Evolutionary conservation across 805 yeast genomes (phyloP), one percentile per base, ranked within the genome.

Genomic region (Peterozyma toletana): DNA sequence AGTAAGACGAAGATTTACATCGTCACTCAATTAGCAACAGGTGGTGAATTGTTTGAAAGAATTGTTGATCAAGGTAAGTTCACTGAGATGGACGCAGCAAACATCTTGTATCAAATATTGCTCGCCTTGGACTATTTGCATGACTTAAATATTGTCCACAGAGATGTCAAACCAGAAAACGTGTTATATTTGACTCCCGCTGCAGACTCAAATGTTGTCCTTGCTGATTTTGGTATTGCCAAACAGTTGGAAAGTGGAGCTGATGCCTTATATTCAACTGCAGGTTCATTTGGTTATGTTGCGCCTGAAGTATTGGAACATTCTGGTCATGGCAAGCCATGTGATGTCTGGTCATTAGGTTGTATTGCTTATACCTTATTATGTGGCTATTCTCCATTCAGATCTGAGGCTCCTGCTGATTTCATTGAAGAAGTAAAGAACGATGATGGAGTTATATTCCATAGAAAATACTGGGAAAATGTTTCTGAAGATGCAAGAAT

Each of bases 211-310:
- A 80, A 77, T 43, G 71, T 91, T 33, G 96, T 90, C 10, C 69
- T 91, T 50, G 96, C 97, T 1, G 99, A 91, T 65, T 91, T 91
- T 62, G 99, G 99, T 40, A 93, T 91, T 49, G 96, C 98, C 31
- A 87, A 87, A 60, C 74, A 77, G 53, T 66, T 91, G 50, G 69
- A 71, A 46, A 61, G 70, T 11, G 72, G 78, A 3, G 75, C 78
- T 52, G 87, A 84, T 44, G 66, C 77, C 47, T 68, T 87, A 47
- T 78, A 73, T 30, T 68, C 83, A 17, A 81, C 86, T 36, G 96
- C 96, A 1, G 50, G 48, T 9, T 86, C 96, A 1, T 81, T 87
- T 63, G 98, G 99, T 1, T 91, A 91, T 60, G 96, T 96, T 31
- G 98, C 98, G 0, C 99, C 99, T 0, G 99, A 91, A 58, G 89